Conservation (phyloP, 371 early-diverging fungal species). For the Apophysomyces sp. region DNA sequence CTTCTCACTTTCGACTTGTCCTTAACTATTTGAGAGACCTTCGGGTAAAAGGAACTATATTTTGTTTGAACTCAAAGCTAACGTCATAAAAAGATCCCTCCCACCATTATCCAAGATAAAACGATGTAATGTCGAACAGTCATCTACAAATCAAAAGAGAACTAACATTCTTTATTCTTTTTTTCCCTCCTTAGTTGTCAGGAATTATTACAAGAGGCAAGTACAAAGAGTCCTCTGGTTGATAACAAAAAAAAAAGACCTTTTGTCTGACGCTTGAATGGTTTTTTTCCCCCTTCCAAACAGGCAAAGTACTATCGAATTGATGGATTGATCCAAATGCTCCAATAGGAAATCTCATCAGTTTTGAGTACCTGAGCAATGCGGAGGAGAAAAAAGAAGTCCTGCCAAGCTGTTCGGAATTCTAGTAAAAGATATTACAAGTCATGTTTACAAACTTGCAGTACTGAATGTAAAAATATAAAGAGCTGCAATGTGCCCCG, state of each 20-base stretch:
- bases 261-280: neutral
- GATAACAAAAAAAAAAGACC: too few species aligned
- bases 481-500: too few species aligned
- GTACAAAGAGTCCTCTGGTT: neutral
- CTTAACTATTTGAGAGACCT: conserved; percentile 36
- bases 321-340: conserved; percentile 27
- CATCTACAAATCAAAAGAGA: neutral
- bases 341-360: conserved; percentile 4
- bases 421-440: too few species aligned
- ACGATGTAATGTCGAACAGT: conserved; percentile 20
- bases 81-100: conserved; percentile 20
- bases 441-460: too few species aligned
- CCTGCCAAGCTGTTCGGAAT: too few species aligned
- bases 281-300: neutral
- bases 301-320: conserved; percentile 44
- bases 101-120: conserved; percentile 27
- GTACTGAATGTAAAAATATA: too few species aligned
- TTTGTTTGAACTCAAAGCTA: neutral
- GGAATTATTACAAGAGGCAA: conserved; percentile 43
- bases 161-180: conserved; percentile 4
- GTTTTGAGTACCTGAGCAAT: too few species aligned
- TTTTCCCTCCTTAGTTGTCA: conserved; percentile 18
- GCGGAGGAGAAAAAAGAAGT: too few species aligned
- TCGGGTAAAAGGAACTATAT: conserved; percentile 15
- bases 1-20: conserved; percentile 32